Percentiles rank a stretch among this genome's conserved stretches.
These are phyloP conservation scores for Paecilomyces sp. DNA, from an alignment of 2,329 filamentous ascomycete genomes.

Conservation along the genomic window DNA sequence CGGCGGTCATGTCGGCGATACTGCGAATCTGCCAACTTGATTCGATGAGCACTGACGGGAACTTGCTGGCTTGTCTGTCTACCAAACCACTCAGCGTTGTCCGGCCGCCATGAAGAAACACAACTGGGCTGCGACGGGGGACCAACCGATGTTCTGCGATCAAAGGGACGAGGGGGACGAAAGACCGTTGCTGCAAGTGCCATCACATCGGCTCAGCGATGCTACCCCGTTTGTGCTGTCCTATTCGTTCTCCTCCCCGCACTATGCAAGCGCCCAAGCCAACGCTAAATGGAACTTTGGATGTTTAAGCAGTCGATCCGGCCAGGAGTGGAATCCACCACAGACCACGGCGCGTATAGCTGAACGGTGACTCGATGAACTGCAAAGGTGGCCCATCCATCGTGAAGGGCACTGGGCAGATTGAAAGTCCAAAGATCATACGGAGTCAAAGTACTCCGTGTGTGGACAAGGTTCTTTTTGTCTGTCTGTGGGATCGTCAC, in stretches of 20 bases:
- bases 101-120: neutral
- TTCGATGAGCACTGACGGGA: neutral
- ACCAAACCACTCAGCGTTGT: neutral
- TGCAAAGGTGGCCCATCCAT: neutral
- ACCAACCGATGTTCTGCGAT: neutral
- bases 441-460: no score
- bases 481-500: neutral
- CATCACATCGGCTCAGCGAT: conserved; percentile 18
- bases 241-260: conserved; percentile 17
- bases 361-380: neutral
- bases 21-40: neutral
- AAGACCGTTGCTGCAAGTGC: conserved; percentile 22
- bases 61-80: neutral
- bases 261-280: conserved; percentile 20
- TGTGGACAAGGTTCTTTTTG: neutral
- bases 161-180: conserved; percentile 7
- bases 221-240: neutral
- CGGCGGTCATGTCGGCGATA: neutral
- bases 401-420: neutral
- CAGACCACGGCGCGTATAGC: neutral
- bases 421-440: neutral
- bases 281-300: neutral
- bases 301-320: neutral
- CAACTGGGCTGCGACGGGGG: neutral
- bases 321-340: neutral